Evolutionary conservation across 768 basidiomycete genomes (phyloP).

Genomic region (Gloeophyllum trabeum): DNA sequence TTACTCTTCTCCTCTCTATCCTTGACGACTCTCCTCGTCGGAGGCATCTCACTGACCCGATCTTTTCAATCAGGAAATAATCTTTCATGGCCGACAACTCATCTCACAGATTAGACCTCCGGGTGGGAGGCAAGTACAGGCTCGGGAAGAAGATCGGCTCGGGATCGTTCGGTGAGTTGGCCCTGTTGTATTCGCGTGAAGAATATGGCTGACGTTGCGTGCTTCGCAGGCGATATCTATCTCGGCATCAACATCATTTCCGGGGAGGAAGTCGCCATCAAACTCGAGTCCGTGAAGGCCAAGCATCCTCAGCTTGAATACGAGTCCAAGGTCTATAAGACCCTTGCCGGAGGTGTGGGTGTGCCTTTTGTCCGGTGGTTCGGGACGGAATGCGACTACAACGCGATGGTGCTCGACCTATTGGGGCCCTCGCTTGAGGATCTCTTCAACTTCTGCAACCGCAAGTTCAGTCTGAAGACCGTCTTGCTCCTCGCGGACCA

Average conservation of each 20-base stretch:
- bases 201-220: conserved; percentile 5
- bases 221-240: conserved; percentile 82
- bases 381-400: conserved; percentile 96
- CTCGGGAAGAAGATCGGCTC: conserved; percentile 99
- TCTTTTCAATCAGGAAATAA: background rate
- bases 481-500: conserved; percentile 95
- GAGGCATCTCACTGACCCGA: too few relatives aligned
- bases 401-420: conserved; percentile 98
- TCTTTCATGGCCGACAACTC: conserved; percentile 62
- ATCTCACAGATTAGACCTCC: conserved; percentile 67
- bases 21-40: too few relatives aligned
- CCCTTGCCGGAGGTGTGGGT: conserved; percentile 97
- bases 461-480: conserved; percentile 96
- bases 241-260: conserved; percentile 99
- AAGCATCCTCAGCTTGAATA: conserved; percentile 99
- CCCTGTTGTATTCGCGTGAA: background rate
- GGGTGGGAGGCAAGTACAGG: conserved; percentile 92
- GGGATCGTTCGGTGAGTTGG: conserved; percentile 86
- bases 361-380: conserved; percentile 98
- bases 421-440: conserved; percentile 88
- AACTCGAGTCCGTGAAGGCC: conserved; percentile 99
- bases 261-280: conserved; percentile 99
- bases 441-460: conserved; percentile 91
- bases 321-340: conserved; percentile 92
- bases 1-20: conserved; percentile 1